Base-by-base conservation (phyloP, 169 alveolate species). In the Plasmodium malariae region DNA sequence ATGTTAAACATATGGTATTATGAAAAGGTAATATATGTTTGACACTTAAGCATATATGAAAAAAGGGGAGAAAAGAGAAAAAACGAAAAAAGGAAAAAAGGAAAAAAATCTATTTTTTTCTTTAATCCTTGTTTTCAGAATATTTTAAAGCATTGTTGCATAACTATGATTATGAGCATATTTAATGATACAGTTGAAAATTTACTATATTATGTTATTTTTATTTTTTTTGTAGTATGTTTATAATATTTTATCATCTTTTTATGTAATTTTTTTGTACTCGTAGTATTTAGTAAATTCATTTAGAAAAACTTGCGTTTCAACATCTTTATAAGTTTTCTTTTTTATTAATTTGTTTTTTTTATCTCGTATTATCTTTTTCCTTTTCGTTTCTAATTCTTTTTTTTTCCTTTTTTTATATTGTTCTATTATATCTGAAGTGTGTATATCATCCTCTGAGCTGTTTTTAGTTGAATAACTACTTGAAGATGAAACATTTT, bases 251-350 rank as follows among this genome's bases (percentile, higher is more conserved):
- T n/a, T n/a, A n/a, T n/a, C n/a, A n/a, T n/a, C 9, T 70, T 14
- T 45, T n/a, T 76, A 14, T 74, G 0, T 49, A 17, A 4, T 49
- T 59, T 17, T 70, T 83, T 67, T 9, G 11, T 83, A 83, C 91
- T 69, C 85, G 72, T 83, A 83, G 68, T 36, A 83, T 83, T 67
- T 67, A 28, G 85, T 48, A 40, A 83, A 83, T 36, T 83, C 91
- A 32, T 83, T 85, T 36, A 83, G 62, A 34, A 83, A 14, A 59
- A 83, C 91, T 26, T 83, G 91, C 12, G 91, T 67, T 12, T 43
- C 70, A 4, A 45, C 91, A 59, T 83, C 68, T 62, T 40, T 83
- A 34, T 34, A 65, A 26, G 67, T 37, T 68, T 28, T 5, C 30
- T 65, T 83, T 70, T 70, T 83, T 45, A 83, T 83, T 49, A 83